Evolutionary conservation across 768 basidiomycete genomes (phyloP).

Genomic region (Ramaria rubella): DNA sequence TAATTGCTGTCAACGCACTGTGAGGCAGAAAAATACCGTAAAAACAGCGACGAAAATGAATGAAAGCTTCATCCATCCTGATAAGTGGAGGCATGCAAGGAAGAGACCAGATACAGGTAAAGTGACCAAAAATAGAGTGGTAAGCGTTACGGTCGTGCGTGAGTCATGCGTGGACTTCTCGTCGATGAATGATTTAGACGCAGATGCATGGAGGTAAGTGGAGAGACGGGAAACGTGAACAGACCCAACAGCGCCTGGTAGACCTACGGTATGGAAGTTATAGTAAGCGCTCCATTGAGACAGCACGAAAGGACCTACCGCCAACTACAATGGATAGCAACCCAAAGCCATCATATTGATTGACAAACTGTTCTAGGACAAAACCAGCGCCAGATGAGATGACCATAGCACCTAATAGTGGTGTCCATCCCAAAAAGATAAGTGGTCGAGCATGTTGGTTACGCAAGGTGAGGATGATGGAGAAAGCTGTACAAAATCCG

Average conservation of each 20-base stretch:
- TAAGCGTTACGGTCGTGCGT: neutral
- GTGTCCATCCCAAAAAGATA: constrained; percentile 81
- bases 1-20: constrained; percentile 43
- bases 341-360: constrained; percentile 80
- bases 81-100: constrained; percentile 50
- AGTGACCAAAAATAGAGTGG: constrained; percentile 66
- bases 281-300: neutral
- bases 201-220: constrained; percentile 72
- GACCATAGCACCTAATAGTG: constrained; percentile 84
- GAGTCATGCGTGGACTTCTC: neutral
- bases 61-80: constrained; percentile 77
- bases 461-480: constrained; percentile 49
- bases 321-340: constrained; percentile 83
- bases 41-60: constrained; percentile 63
- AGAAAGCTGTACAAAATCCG: constrained; percentile 41
- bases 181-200: constrained; percentile 14
- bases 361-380: constrained; percentile 85
- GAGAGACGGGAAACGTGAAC: constrained; percentile 89
- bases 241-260: constrained; percentile 86
- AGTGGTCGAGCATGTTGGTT: constrained; percentile 69
- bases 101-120: constrained; percentile 79
- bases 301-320: constrained; percentile 38
- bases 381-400: constrained; percentile 87
- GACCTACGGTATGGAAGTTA: constrained; percentile 36
- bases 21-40: constrained; percentile 63